Conservation (phyloP, 2,329 filamentous ascomycete genomes). For the Ascochyta pisi region DNA sequence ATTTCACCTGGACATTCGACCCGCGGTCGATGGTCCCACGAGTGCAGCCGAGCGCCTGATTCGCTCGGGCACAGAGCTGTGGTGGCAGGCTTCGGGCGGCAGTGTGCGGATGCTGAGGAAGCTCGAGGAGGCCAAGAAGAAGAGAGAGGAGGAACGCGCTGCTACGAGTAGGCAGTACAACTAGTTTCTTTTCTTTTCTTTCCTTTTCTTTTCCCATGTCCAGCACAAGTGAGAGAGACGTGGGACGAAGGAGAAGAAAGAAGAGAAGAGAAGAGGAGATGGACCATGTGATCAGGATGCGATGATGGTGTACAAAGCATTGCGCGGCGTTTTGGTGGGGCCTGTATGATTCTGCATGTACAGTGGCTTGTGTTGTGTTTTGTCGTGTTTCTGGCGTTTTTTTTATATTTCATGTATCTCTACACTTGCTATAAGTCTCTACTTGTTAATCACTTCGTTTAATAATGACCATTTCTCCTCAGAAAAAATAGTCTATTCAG, state of each 20-base stretch:
- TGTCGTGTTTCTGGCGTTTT: background rate
- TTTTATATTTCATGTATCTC: background rate
- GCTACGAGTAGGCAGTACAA: slow-evolving; percentile 38
- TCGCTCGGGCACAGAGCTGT: slow-evolving; percentile 90
- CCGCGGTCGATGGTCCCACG: slow-evolving; percentile 81
- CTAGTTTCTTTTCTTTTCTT: slow-evolving; percentile 5
- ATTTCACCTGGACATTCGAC: slow-evolving; percentile 93
- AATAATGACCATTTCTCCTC: no score
- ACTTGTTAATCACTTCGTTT: no score
- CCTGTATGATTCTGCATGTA: slow-evolving; percentile 10
- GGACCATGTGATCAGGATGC: background rate
- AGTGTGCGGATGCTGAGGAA: slow-evolving; percentile 60
- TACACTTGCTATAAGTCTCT: background rate
- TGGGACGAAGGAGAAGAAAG: no score
- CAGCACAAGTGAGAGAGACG: no score
- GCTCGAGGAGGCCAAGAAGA: slow-evolving; percentile 40
- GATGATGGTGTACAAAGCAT: slow-evolving; percentile 10
- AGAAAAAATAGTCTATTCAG: no score
- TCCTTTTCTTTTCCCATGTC: no score
- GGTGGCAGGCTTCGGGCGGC: slow-evolving; percentile 86
- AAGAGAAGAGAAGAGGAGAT: background rate
- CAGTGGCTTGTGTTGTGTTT: background rate
- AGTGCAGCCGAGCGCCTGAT: slow-evolving; percentile 82
- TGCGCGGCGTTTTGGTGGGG: slow-evolving; percentile 14
- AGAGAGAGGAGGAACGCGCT: slow-evolving; percentile 33